phyloP scores from a whole-genome alignment of 1,284 basidiomycete genomes.

The Irpex sp. region DNA sequence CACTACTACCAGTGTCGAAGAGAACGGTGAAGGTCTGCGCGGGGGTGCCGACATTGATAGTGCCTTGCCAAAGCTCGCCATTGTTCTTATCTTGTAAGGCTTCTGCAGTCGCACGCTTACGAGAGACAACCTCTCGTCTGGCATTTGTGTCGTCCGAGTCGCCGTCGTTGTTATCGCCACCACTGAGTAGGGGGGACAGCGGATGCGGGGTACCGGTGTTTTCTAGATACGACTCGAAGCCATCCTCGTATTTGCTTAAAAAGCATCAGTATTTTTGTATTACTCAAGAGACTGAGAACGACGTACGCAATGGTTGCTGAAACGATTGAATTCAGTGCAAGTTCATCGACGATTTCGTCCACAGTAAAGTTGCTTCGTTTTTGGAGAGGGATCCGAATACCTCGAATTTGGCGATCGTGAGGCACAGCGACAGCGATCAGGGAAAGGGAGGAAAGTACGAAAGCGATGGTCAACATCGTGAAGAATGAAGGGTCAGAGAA shows the following conservation, averaged over 20 bases:
- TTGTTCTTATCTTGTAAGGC: slow-evolving; percentile 20
- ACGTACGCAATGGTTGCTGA: background rate
- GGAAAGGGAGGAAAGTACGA: slow-evolving; percentile 2
- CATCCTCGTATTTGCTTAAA: slow-evolving; percentile 9
- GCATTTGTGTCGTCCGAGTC: background rate
- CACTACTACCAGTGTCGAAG: slow-evolving; percentile 30
- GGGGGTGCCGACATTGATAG: slow-evolving; percentile 38
- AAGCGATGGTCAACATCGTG: slow-evolving; percentile 17
- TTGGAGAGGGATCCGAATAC: slow-evolving; percentile 1
- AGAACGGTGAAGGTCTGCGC: slow-evolving; percentile 8
- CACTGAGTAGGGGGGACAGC: background rate
- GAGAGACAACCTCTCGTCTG: background rate
- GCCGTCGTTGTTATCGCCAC: background rate
- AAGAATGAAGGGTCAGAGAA: background rate
- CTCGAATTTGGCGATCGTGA: background rate
- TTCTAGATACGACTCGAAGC: slow-evolving; percentile 4
- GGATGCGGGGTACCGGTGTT: slow-evolving; percentile 10
- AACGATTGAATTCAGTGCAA: background rate
- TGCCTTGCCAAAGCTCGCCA: slow-evolving; percentile 32
- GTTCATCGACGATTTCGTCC: slow-evolving; percentile 1
- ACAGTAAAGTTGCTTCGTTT: slow-evolving; percentile 1
- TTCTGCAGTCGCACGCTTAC: background rate
- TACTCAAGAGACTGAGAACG: background rate
- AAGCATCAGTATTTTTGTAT: background rate
- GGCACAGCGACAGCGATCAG: background rate